phyloP scores from a whole-genome alignment of 768 basidiomycete genomes.

The Amanita phalloides region DNA sequence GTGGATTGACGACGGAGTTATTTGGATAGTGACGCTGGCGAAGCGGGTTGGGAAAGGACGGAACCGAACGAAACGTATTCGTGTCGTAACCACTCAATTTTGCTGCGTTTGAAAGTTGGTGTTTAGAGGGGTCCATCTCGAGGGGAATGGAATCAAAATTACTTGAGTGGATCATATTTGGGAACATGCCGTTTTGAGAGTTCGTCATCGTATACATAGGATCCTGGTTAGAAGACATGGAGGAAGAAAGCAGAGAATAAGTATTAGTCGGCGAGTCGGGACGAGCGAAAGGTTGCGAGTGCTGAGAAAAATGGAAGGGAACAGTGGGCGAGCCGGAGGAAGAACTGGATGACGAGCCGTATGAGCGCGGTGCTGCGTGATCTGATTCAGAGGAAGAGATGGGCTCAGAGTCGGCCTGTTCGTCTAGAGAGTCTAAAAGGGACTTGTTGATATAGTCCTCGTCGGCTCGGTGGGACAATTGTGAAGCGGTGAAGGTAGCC shows the following conservation, averaged over 20 bases:
- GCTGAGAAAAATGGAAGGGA: conserved; percentile 41
- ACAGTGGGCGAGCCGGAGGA: conserved; percentile 47
- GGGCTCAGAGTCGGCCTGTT: conserved; percentile 74
- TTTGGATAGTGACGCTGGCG: conserved; percentile 28
- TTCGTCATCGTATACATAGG: conserved; percentile 21
- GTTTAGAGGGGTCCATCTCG: conserved; percentile 28
- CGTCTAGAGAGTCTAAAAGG: conserved; percentile 73
- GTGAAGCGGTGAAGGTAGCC: conserved; percentile 36
- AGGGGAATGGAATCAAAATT: conserved; percentile 22
- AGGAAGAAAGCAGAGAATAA: conserved; percentile 20
- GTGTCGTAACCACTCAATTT: conserved; percentile 25
- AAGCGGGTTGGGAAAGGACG: conserved; percentile 27
- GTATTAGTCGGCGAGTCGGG: conserved; percentile 40
- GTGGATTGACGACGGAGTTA: conserved; percentile 20
- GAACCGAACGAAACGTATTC: conserved; percentile 24
- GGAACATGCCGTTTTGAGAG: conserved; percentile 23
- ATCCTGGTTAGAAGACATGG: conserved; percentile 13
- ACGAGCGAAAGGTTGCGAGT: conserved; percentile 27
- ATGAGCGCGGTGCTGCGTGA: conserved; percentile 32
- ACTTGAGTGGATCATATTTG: conserved; percentile 21
- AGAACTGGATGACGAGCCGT: conserved; percentile 40
- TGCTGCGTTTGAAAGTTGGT: conserved; percentile 17
- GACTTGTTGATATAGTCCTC: conserved; percentile 86
- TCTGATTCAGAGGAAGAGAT: conserved; percentile 42
- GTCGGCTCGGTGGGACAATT: conserved; percentile 34